phyloP scores from a whole-genome alignment of 177 flowering plant species.

The Telopea speciosissima region DNA sequence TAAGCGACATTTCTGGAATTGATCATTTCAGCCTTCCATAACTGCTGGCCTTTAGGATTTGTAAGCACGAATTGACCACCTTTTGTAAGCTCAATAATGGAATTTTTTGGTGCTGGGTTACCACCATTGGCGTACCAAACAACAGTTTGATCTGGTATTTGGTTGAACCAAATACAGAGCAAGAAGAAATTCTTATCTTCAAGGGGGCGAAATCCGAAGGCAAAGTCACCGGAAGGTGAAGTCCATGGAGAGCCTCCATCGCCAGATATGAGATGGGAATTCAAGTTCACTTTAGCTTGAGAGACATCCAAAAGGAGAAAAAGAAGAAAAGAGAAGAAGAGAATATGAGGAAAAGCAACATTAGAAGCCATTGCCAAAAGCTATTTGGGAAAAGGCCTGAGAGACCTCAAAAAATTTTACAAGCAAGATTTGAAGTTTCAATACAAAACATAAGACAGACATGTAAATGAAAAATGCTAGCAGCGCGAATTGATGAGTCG shows the following conservation, averaged over 20 bases:
- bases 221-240: slow-evolving; percentile 29
- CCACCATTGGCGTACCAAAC: slow-evolving; percentile 33
- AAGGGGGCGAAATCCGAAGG: slow-evolving; percentile 27
- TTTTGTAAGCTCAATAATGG: slow-evolving; percentile 21
- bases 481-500: too few relatives aligned
- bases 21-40: slow-evolving; percentile 16
- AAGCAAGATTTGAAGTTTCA: too few relatives aligned
- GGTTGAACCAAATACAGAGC: slow-evolving; percentile 36
- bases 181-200: slow-evolving; percentile 17
- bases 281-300: slow-evolving; percentile 2
- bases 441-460: too few relatives aligned
- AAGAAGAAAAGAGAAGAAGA: neutral
- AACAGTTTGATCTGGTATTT: slow-evolving; percentile 29
- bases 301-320: neutral
- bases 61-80: slow-evolving; percentile 15
- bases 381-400: too few relatives aligned
- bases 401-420: too few relatives aligned
- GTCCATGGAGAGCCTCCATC: slow-evolving; percentile 3
- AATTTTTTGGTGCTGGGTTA: slow-evolving; percentile 19
- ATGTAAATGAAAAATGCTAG: too few relatives aligned
- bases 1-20: neutral
- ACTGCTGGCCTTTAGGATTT: slow-evolving; percentile 13
- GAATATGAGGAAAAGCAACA: neutral
- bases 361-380: too few relatives aligned
- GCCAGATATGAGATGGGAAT: slow-evolving; percentile 4